Evolutionary conservation across 805 yeast species (phyloP).

Genomic region (Komagataella ulmi): DNA sequence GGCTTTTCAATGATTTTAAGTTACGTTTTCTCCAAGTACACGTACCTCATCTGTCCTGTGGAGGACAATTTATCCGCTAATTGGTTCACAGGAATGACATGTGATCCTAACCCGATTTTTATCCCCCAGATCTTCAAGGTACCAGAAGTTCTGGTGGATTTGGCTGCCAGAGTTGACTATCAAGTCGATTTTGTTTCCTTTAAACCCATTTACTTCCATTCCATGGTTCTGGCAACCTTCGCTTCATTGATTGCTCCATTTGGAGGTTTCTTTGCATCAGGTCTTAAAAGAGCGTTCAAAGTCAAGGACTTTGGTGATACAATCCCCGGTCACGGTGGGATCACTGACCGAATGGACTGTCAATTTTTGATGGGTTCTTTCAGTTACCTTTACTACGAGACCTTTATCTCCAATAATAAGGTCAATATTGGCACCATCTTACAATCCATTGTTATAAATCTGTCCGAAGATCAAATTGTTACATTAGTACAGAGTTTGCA

Average conservation of each 20-base stretch:
- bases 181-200: conserved; percentile 35
- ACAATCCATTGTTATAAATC: conserved; percentile 62
- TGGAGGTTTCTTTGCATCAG: conserved; percentile 97
- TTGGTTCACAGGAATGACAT: conserved; percentile 47
- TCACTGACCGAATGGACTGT: conserved; percentile 95
- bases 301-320: conserved; percentile 97
- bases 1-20: conserved; percentile 58
- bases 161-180: conserved; percentile 8
- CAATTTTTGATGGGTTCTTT: conserved; percentile 97
- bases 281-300: conserved; percentile 92
- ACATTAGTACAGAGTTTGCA: conserved; percentile 47
- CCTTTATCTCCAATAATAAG: conserved; percentile 68
- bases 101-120: conserved; percentile 87
- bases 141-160: conserved; percentile 51
- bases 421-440: conserved; percentile 62
- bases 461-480: conserved; percentile 51
- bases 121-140: conserved; percentile 64
- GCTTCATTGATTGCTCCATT: conserved; percentile 97
- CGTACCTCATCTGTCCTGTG: conserved; percentile 84
- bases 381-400: conserved; percentile 82
- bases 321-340: conserved; percentile 98
- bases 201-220: conserved; percentile 86
- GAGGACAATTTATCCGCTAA: conserved; percentile 45
- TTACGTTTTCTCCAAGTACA: conserved; percentile 45
- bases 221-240: conserved; percentile 76